phyloP scores from a whole-genome alignment of 2,329 filamentous ascomycete genomes.

The Emydomyces testavorans region DNA sequence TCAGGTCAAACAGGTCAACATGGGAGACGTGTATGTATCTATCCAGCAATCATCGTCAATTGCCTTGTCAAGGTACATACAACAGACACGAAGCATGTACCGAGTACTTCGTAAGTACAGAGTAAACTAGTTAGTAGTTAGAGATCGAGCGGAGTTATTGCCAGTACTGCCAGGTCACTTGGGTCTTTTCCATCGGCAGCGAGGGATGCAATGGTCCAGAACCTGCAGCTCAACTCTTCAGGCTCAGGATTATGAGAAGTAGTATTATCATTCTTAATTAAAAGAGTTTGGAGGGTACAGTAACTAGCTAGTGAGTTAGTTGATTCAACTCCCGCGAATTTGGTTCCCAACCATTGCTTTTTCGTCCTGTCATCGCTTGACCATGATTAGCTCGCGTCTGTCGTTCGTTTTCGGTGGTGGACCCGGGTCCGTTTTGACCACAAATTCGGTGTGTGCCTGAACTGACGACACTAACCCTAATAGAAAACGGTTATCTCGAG shows the following conservation, averaged over 20 bases:
- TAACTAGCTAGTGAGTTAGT: too few relatives aligned
- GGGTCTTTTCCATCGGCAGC: neutral
- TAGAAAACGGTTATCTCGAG: neutral
- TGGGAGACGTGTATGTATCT: constrained; percentile 10
- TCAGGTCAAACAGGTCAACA: constrained; percentile 7
- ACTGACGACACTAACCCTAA: constrained; percentile 2
- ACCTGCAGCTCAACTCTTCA: neutral
- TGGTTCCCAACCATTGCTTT: constrained; percentile 12
- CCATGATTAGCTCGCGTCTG: constrained; percentile 10
- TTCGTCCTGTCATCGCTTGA: constrained; percentile 11
- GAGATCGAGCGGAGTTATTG: constrained; percentile 6
- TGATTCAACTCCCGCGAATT: constrained; percentile 11
- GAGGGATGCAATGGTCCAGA: neutral
- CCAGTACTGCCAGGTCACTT: constrained; percentile 7
- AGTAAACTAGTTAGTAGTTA: constrained; percentile 1
- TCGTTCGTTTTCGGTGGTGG: constrained; percentile 12
- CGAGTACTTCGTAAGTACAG: neutral
- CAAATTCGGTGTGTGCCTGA: constrained; percentile 8
- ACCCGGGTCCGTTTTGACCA: constrained; percentile 11
- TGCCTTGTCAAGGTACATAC: constrained; percentile 9
- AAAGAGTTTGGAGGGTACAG: too few relatives aligned
- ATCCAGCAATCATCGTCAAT: constrained; percentile 10
- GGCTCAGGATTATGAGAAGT: too few relatives aligned
- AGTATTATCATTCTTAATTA: too few relatives aligned
- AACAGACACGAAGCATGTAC: constrained; percentile 4